Evolutionary conservation across 805 yeast species (phyloP), one percentile per base, ranked within the genome.

Genomic region (Yarrowia deformans): DNA sequence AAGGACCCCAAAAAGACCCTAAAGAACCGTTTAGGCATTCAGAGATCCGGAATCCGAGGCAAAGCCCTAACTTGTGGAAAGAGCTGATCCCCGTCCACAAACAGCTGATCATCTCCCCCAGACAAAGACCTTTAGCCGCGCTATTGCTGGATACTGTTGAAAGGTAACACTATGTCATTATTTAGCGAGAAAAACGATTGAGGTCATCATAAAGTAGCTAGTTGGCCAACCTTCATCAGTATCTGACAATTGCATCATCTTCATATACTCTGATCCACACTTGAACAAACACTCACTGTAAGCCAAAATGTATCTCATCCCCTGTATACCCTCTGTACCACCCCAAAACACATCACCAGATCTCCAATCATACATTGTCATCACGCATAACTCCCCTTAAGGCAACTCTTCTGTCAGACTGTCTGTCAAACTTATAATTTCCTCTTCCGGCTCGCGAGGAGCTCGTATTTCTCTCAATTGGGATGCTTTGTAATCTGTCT

Each of bases 11-110:
- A 39, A 39, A 13, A 7, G 19, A 19, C 46, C 46, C 8, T 42
- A n/a, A 16, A 16, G 12, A n/a, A 3, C 46, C n/a, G n/a, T n/a
- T n/a, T n/a, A n/a, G n/a, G n/a, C 46, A 42, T 42, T n/a, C 19
- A 19, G n/a, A 8, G 10, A 16, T n/a, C 46, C 46, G 46, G n/a
- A 19, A 42, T 45, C 48, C 29, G 48, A 45, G 48, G 48, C 48
- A 45, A 45, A 45, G 48, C 48, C 48, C 48, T 45, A 45, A 14
- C 48, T 45, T n/a, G n/a, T n/a, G n/a, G n/a, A n/a, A n/a, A n/a
- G n/a, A n/a, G n/a, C n/a, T n/a, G n/a, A n/a, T n/a, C n/a, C n/a
- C n/a, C n/a, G n/a, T n/a, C n/a, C n/a, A n/a, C n/a, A n/a, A n/a
- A n/a, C n/a, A 45, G 23, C 48, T 7, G 29, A 45, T 18, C 4